These are phyloP conservation scores for Veloporphyrellus conicus DNA, from an alignment of 1,284 basidiomycete species.

Conservation along the genomic window DNA sequence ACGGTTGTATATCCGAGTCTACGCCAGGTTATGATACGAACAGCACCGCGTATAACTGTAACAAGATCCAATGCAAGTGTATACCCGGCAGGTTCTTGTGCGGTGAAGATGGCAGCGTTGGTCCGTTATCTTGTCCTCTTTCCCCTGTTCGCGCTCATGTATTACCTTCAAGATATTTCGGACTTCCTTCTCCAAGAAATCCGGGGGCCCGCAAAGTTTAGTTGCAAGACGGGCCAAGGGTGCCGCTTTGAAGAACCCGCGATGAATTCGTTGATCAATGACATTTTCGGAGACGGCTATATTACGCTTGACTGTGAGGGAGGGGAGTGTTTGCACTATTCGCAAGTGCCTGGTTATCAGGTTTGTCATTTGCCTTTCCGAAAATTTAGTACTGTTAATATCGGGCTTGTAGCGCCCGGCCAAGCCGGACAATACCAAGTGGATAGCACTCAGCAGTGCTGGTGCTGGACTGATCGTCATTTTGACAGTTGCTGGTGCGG, in stretches of 20 bases:
- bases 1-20: constrained; percentile 55
- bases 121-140: constrained; percentile 44
- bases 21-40: constrained; percentile 63
- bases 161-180: constrained; percentile 67
- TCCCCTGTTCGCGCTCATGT: neutral
- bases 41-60: constrained; percentile 72
- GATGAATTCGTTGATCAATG: constrained; percentile 92
- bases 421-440: constrained; percentile 74
- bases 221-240: constrained; percentile 68
- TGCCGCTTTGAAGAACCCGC: constrained; percentile 94
- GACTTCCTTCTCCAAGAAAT: constrained; percentile 91
- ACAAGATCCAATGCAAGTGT: constrained; percentile 84
- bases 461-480: constrained; percentile 71
- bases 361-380: constrained; percentile 40
- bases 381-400: neutral
- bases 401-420: constrained; percentile 52
- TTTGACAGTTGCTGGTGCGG: constrained; percentile 49
- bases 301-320: constrained; percentile 86
- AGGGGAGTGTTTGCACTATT: constrained; percentile 92
- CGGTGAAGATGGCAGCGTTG: constrained; percentile 91
- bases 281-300: constrained; percentile 87
- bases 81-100: constrained; percentile 92
- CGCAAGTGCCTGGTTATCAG: constrained; percentile 88
- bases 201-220: constrained; percentile 86
- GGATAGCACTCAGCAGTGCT: constrained; percentile 82